Conservation (phyloP, 2,329 filamentous ascomycete genomes). For the Aspergillus ruber region DNA sequence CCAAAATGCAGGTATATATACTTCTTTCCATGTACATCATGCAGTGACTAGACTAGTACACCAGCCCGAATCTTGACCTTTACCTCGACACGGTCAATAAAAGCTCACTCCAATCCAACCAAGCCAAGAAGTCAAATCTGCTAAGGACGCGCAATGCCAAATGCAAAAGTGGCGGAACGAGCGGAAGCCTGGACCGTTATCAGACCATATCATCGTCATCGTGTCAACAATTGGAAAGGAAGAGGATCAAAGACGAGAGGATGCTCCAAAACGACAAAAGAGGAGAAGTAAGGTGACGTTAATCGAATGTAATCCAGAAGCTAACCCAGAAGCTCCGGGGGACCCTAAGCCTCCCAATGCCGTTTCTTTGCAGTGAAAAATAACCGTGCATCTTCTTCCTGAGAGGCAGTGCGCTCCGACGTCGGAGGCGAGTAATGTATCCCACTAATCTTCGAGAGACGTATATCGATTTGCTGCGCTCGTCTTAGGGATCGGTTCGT, state of each 20-base stretch:
- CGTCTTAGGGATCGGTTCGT: constrained; percentile 12
- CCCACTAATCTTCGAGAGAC: constrained; percentile 18
- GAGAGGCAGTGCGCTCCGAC: constrained; percentile 6
- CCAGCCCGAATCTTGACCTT: not conserved
- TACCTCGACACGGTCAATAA: not conserved
- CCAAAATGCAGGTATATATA: not conserved
- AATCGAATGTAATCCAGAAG: not conserved
- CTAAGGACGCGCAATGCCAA: not conserved
- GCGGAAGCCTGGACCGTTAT: constrained; percentile 2
- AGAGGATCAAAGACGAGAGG: no score
- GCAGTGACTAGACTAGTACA: not conserved
- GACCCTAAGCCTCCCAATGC: constrained; percentile 27
- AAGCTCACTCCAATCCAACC: not conserved
- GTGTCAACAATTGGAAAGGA: not conserved
- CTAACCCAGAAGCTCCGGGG: no score
- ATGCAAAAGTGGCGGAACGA: not conserved
- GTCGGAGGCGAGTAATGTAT: constrained; percentile 13
- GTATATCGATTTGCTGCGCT: constrained; percentile 19
- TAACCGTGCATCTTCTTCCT: constrained; percentile 26
- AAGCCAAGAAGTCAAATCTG: not conserved
- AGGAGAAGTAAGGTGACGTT: not conserved
- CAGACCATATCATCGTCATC: not conserved
- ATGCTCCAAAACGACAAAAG: not conserved
- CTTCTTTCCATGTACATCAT: not conserved
- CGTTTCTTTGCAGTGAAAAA: constrained; percentile 31